Evolutionary conservation across 192 early-diverging fungal species (phyloP), one percentile per base, ranked within the genome.

Genomic region (Rhizophagus clarus): DNA sequence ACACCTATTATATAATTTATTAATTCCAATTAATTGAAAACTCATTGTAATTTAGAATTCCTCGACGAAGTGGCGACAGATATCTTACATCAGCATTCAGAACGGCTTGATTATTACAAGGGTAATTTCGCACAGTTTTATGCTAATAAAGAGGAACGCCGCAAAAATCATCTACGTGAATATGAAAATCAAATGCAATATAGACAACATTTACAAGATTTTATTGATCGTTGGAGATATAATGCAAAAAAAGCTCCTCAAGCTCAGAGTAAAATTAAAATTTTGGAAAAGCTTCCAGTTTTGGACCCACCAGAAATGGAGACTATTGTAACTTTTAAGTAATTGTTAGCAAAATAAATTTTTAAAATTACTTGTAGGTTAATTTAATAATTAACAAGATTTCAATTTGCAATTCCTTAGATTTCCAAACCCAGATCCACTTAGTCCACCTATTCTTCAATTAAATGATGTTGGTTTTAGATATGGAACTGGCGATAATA

Each of bases 211-310:
- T 85, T 98, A 85, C 97, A 99, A 79, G 98, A 94, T 17, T 99
- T 98, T 82, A 98, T 99, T 83, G 98, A 98, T 82, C 91, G 96
- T 47, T 99, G 98, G 98, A 88, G 98, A 81, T 99, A 99, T 84
- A 99, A 99, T 83, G 96, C 98, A 42, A 99, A 98, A 79, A 90
- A 96, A 60, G 96, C 94, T 45, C 94, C 98, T 12, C 97, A 98
- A 85, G 98, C 98, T 9, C 98, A 99, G 86, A 92, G 90, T 81
- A 98, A 97, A 88, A 94, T 99, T 83, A 99, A 99, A 87, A 95
- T 98, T 80, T 87, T 99, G 80, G 97, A 99, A 84, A 99, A 99
- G 82, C 86, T 99, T 42, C 97, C 97, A 14, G 93, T 91, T 79
- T 88, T 99, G 34, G 93, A 96, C 72, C 88, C 93, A 71, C 97